These are phyloP conservation scores for Aureobasidium vineae DNA, from an alignment of 2,329 filamentous ascomycete genomes.

Conservation along the genomic window DNA sequence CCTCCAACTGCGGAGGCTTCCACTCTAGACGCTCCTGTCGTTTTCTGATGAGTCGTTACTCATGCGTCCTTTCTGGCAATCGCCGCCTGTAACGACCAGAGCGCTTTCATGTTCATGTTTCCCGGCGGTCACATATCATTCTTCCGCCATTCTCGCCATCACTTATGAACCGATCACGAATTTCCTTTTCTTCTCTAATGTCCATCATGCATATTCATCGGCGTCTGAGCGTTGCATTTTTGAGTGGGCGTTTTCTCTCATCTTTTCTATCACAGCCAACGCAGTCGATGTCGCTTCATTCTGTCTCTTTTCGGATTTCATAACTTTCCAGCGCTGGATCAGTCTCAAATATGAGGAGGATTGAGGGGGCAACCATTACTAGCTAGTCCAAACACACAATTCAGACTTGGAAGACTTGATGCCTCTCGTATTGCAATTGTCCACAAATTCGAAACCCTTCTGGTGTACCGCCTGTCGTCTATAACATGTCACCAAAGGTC, in stretches of 20 bases:
- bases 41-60: background rate
- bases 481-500: background rate
- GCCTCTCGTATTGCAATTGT: background rate
- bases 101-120: conserved; percentile 12
- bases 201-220: conserved; percentile 21
- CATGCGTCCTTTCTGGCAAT: background rate
- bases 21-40: conserved; percentile 12
- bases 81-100: background rate
- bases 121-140: background rate
- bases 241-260: background rate
- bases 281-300: background rate
- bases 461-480: background rate
- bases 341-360: background rate
- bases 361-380: background rate
- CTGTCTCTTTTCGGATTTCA: background rate
- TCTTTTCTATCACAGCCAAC: background rate
- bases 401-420: background rate
- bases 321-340: background rate
- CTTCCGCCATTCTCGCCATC: background rate
- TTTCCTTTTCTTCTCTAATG: conserved; percentile 19
- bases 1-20: background rate
- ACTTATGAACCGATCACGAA: conserved; percentile 11
- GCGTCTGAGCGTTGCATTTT: conserved; percentile 20
- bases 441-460: background rate
- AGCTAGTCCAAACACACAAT: background rate